These are phyloP conservation scores for Tothia fuscella DNA, from an alignment of 2,329 filamentous ascomycete genomes.

Conservation along the genomic window DNA sequence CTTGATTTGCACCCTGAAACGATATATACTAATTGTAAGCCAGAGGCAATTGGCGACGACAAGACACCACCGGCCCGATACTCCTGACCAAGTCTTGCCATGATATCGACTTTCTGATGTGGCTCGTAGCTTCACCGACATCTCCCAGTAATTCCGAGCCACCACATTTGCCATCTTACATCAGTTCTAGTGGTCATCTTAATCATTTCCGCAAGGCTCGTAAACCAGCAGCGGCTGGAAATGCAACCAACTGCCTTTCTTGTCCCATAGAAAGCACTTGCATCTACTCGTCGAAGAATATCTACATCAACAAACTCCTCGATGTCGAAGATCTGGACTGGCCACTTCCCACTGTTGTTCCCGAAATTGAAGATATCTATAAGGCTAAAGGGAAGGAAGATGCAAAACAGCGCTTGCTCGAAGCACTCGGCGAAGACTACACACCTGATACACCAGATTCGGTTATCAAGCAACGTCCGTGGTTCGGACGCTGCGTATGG, in stretches of 20 bases:
- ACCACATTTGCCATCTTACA: slow-evolving; percentile 60
- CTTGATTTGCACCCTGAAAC: background rate
- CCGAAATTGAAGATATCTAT: slow-evolving; percentile 75
- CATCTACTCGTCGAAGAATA: slow-evolving; percentile 72
- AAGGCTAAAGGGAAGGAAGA: slow-evolving; percentile 31
- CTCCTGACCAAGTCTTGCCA: slow-evolving; percentile 93
- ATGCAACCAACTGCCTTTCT: slow-evolving; percentile 74
- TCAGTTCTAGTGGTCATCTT: slow-evolving; percentile 66
- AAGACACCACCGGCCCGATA: slow-evolving; percentile 63
- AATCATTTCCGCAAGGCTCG: slow-evolving; percentile 65
- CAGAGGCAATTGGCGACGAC: slow-evolving; percentile 83
- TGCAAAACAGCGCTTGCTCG: slow-evolving; percentile 40
- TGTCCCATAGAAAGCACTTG: slow-evolving; percentile 67
- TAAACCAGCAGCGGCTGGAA: slow-evolving; percentile 64
- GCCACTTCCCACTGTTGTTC: slow-evolving; percentile 82
- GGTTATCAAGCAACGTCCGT: slow-evolving; percentile 39
- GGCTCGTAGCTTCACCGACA: slow-evolving; percentile 70
- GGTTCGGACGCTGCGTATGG: slow-evolving; percentile 94
- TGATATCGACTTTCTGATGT: slow-evolving; percentile 85
- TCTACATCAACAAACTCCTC: slow-evolving; percentile 64
- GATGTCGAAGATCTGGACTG: slow-evolving; percentile 57
- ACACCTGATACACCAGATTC: slow-evolving; percentile 39
- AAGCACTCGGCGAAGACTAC: slow-evolving; percentile 43
- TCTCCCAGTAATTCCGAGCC: slow-evolving; percentile 26
- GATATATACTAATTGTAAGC: background rate